Evolutionary conservation across 106 monocot genomes (phyloP).

Genomic region (Xerophyta viscosa): DNA sequence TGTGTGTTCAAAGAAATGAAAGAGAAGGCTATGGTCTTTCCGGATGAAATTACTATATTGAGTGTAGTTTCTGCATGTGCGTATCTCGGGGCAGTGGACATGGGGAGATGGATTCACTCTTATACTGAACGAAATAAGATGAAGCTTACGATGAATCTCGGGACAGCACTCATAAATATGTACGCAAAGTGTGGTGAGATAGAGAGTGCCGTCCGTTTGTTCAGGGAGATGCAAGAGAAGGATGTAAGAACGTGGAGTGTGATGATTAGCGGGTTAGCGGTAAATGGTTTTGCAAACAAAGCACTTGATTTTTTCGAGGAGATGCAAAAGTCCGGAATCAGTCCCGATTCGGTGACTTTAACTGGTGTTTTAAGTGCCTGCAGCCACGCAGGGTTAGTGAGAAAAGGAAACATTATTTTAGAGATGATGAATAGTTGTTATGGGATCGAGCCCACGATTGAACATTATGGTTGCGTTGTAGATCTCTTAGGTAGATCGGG

Average conservation of each 20-base stretch:
- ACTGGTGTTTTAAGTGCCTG: conserved; percentile 44
- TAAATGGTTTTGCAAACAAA: conserved; percentile 35
- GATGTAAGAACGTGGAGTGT: conserved; percentile 56
- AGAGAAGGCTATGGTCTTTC: neutral
- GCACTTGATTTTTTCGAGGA: conserved; percentile 29
- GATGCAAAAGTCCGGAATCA: conserved; percentile 27
- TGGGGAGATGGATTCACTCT: conserved; percentile 60
- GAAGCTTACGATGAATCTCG: conserved; percentile 20
- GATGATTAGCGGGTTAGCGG: conserved; percentile 44
- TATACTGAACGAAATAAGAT: conserved; percentile 24
- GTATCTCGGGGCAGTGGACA: conserved; percentile 41
- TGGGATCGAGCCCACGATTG: conserved; percentile 39
- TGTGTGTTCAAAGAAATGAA: conserved; percentile 25
- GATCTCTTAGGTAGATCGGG: conserved; percentile 59
- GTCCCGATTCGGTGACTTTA: conserved; percentile 50
- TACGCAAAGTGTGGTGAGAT: conserved; percentile 57
- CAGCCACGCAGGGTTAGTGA: conserved; percentile 49
- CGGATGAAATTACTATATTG: conserved; percentile 52
- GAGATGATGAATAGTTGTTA: conserved; percentile 19
- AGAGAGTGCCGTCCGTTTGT: conserved; percentile 23
- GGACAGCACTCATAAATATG: conserved; percentile 54
- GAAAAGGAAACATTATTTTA: conserved; percentile 29
- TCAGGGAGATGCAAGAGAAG: conserved; percentile 32
- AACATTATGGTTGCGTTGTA: conserved; percentile 58
- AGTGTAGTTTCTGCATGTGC: conserved; percentile 49